Evolutionary conservation across 1,284 basidiomycete genomes (phyloP), one percentile per base, ranked within the genome.

Genomic region (Caloboletus inedulis): DNA sequence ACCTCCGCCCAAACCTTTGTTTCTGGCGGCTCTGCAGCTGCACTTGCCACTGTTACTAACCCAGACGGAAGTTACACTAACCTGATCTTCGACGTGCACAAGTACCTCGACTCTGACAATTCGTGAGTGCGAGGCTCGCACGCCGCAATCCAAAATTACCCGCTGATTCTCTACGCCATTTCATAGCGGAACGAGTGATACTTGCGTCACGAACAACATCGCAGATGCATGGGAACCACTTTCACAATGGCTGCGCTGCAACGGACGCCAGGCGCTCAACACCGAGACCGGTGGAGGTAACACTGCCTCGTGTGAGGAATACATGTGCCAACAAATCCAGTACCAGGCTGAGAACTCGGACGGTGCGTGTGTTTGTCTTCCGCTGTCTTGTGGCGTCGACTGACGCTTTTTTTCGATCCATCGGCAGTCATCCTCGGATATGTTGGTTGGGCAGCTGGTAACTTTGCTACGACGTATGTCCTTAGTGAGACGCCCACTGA

Each of bases 251-350:
- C 69, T 84, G 10, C 67, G 76, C 13, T 66, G 66, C 53, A 76
- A 81, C 53, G 74, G 73, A 21, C 75, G 81, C 35, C 78, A 81
- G 59, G 82, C 81, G 4, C 73, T 85, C 67, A 74, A 81, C 59
- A 80, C 79, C n/a, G 83, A 84, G 66, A 82, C 81, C 0, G 82
- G 82, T 48, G 82, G 80, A 36, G 80, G 77, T 43, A 77, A 81
- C 53, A 75, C 74, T 29, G 71, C 71, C 7, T 74, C 74, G 13
- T 81, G 79, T 62, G 65, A 72, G 18, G 65, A 68, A 37, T 75
- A 68, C 59, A 66, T 79, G 57, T 77, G 74, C 59, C 61, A 78
- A 58, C 75, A 81, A 56, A 71, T 81, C 46, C 21, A 39, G 3
- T 58, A 56, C 31, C 30, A 51, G 31, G 56, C 57, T 23, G 19